Evolutionary conservation across 345 rosid genomes (phyloP).

Genomic region (Carallia pectinifolia): DNA sequence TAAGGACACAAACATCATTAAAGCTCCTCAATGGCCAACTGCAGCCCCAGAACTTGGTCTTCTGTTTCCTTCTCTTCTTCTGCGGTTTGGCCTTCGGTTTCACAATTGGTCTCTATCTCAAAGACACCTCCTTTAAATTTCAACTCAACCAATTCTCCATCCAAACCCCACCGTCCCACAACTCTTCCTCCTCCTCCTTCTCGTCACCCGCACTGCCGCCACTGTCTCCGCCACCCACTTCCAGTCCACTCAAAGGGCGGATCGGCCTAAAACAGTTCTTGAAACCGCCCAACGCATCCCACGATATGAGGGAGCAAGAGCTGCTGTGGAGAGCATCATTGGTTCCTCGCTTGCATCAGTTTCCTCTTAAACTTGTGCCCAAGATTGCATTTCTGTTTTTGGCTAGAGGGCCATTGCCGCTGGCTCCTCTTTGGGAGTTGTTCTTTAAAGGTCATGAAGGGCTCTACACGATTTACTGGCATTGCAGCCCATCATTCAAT

Average conservation of each 20-base stretch:
- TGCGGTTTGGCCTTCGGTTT: constrained; percentile 59
- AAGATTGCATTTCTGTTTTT: constrained; percentile 29
- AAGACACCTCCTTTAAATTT: constrained; percentile 34
- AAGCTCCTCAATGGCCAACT: constrained; percentile 21
- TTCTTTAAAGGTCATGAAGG: constrained; percentile 28
- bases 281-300: constrained; percentile 6
- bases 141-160: constrained; percentile 28
- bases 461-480: constrained; percentile 17
- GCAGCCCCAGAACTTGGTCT: constrained; percentile 41
- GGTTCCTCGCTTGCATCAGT: constrained; percentile 8
- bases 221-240: not conserved
- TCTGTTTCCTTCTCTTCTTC: constrained; percentile 43
- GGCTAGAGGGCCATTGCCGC: constrained; percentile 4
- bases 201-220: constrained; percentile 5
- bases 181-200: not conserved
- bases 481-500: constrained; percentile 15
- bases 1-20: not conserved
- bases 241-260: not conserved
- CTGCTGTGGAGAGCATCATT: constrained; percentile 27
- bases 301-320: constrained; percentile 23
- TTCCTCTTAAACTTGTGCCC: constrained; percentile 7
- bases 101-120: constrained; percentile 45
- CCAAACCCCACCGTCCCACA: not conserved
- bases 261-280: constrained; percentile 2
- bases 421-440: constrained; percentile 26